Conservation (phyloP, 2,329 filamentous ascomycete species). For the Tothia fuscella region DNA sequence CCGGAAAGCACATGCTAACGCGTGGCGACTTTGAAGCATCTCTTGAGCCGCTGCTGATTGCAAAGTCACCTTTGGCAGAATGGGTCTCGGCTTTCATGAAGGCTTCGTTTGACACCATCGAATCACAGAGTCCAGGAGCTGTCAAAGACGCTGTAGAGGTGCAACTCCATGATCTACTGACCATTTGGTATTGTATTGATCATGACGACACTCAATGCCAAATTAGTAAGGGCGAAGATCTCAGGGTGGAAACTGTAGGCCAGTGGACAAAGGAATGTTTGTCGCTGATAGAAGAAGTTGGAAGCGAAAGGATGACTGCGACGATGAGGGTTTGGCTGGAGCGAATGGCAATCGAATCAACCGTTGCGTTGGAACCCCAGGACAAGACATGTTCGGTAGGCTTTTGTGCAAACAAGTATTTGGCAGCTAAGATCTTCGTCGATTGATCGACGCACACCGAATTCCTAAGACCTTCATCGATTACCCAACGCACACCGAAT, state of each 20-base stretch:
- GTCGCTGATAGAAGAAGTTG: constrained; percentile 61
- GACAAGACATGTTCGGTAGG: no score
- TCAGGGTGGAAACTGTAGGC: constrained; percentile 76
- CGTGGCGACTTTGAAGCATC: constrained; percentile 26
- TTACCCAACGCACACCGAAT: no score
- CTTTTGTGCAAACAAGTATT: no score
- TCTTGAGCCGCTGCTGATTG: constrained; percentile 17
- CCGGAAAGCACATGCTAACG: constrained; percentile 30
- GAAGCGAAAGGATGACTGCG: no score
- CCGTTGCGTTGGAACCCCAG: no score
- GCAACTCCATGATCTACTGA: constrained; percentile 35
- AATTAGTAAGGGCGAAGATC: constrained; percentile 51
- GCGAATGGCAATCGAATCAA: no score
- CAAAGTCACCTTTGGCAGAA: constrained; percentile 31
- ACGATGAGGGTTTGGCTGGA: no score
- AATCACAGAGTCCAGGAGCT: constrained; percentile 24
- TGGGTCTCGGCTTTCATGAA: constrained; percentile 34
- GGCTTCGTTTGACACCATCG: constrained; percentile 34
- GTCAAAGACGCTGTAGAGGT: constrained; percentile 24
- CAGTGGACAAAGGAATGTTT: constrained; percentile 83
- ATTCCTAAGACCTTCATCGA: no score
- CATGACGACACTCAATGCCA: background rate
- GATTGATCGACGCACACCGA: no score
- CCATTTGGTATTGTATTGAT: constrained; percentile 22
- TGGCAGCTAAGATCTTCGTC: no score